Evolutionary conservation across 2,329 filamentous ascomycete species (phyloP), one percentile per base, ranked within the genome.

Genomic region (Rutstroemia sp.): DNA sequence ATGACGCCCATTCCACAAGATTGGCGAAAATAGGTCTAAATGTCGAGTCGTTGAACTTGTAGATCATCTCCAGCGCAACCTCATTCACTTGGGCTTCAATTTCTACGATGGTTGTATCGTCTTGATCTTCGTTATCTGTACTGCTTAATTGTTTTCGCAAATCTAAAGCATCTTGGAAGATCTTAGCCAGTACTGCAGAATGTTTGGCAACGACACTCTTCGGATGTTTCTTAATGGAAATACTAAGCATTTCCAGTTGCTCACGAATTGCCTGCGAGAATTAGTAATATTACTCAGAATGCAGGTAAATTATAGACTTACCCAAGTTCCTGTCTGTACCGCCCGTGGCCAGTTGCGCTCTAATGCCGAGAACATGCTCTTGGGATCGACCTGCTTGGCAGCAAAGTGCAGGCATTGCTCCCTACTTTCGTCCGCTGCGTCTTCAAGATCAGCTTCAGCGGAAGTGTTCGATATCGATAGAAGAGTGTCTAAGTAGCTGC

Each of bases 11-110:
- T 57, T 95, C 89, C 47, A 95, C 78, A n/a, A 96, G 75, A 61
- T 87, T 83, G 16, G 84, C 80, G 75, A 97, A 99, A 60, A 99
- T 84, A 0, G 94, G 95, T 12, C 92, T 81, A 82, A 99, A 99
- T 0, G 88, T 84, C 0, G 88, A 86, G 69, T 99, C 94, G 73
- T 96, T 97, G 60, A 99, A 81, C 76, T 97, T 97, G 76, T 95
- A 90, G 54, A 96, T 88, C 84, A 96, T 94, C 71, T 90, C 88
- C 58, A 99, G 81, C 0, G 86, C 82, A 12, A 87, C 83, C 9
- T 86, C 81, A 68, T 89, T 87, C 62, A 89, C 67, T 10, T 77
- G 75, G 2, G 75, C 73, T 68, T 95, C 89, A 12, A 90, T 75
- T 44, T 78, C 75, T 19, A 76, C 71, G 5, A 88, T 70, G 46